phyloP scores from a whole-genome alignment of 345 rosid genomes.

The Crucihimalaya himalaica region DNA sequence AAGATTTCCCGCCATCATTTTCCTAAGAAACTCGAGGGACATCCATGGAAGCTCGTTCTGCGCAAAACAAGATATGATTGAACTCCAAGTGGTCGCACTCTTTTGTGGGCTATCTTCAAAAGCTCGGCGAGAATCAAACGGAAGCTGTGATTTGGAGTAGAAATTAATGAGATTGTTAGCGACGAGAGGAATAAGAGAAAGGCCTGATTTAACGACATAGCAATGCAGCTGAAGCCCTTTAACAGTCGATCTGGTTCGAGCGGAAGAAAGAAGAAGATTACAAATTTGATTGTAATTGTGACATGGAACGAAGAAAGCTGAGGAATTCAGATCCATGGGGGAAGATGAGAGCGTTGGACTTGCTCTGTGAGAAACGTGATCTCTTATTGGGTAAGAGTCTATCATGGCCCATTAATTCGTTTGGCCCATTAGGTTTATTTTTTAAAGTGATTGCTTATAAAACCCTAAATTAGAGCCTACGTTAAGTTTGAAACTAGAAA shows the following conservation, averaged over 20 bases:
- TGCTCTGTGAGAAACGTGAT: not conserved
- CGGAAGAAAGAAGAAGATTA: conserved; percentile 60
- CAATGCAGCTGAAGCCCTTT: conserved; percentile 82
- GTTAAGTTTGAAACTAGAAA: not conserved
- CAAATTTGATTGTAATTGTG: conserved; percentile 50
- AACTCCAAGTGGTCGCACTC: conserved; percentile 87
- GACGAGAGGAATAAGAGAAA: conserved; percentile 66
- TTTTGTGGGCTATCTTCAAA: conserved; percentile 56
- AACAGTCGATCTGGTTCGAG: conserved; percentile 51
- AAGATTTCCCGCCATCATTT: conserved; percentile 48
- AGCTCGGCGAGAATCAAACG: conserved; percentile 53
- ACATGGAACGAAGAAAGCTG: conserved; percentile 35
- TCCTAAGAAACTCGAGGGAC: conserved; percentile 66
- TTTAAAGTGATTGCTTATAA: not conserved
- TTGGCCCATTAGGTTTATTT: not conserved
- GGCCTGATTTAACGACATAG: conserved; percentile 65
- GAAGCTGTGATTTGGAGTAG: conserved; percentile 80
- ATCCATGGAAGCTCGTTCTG: conserved; percentile 81
- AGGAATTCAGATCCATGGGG: not conserved
- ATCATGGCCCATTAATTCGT: not conserved
- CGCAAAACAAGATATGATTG: conserved; percentile 72
- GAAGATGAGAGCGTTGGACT: conserved; percentile 4
- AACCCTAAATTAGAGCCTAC: not conserved
- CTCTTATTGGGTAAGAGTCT: not conserved
- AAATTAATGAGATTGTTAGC: conserved; percentile 81